phyloP scores from a whole-genome alignment of 2,329 filamentous ascomycete genomes.

The Lasiodiplodia gonubiensis region DNA sequence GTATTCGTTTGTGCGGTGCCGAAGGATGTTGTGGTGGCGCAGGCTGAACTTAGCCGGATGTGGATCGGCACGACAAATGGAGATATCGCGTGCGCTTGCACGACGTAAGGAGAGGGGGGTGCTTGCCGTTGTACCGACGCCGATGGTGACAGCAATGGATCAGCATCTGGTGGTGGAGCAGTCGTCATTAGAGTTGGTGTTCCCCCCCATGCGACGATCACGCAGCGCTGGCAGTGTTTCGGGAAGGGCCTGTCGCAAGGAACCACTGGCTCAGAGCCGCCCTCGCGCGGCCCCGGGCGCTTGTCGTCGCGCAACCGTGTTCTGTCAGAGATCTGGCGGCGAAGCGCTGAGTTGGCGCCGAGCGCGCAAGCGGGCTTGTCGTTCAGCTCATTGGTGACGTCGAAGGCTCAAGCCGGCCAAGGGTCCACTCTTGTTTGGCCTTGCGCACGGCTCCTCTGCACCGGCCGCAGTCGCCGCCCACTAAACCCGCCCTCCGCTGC shows the following conservation, averaged over 20 bases:
- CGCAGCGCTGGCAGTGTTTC: conserved; percentile 19
- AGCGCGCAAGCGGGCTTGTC: not conserved
- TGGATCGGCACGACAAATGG: conserved; percentile 4
- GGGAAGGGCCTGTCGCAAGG: not conserved
- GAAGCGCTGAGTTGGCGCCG: conserved; percentile 3
- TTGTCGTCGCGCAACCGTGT: not conserved
- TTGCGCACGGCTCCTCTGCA: conserved; percentile 3
- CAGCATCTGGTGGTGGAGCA: conserved; percentile 4
- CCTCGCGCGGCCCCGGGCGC: not conserved
- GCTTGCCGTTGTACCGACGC: not conserved
- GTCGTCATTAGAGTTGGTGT: conserved; percentile 2
- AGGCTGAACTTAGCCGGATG: not conserved
- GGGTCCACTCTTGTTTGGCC: conserved; percentile 20
- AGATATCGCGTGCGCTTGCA: not conserved
- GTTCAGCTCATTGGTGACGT: conserved; percentile 2
- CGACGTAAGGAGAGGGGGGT: conserved; percentile 2
- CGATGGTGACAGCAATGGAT: not conserved
- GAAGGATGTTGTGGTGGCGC: not conserved
- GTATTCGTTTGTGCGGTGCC: not conserved
- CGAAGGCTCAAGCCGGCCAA: conserved; percentile 12
- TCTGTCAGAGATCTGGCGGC: not conserved
- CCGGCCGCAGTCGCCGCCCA: conserved; percentile 6
- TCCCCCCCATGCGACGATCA: conserved; percentile 23
- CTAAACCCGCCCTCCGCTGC: not conserved
- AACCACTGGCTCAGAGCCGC: not conserved